Evolutionary conservation across 2,329 filamentous ascomycete genomes (phyloP), one percentile per base, ranked within the genome.

Genomic region (Ophiosphaerella korrae): DNA sequence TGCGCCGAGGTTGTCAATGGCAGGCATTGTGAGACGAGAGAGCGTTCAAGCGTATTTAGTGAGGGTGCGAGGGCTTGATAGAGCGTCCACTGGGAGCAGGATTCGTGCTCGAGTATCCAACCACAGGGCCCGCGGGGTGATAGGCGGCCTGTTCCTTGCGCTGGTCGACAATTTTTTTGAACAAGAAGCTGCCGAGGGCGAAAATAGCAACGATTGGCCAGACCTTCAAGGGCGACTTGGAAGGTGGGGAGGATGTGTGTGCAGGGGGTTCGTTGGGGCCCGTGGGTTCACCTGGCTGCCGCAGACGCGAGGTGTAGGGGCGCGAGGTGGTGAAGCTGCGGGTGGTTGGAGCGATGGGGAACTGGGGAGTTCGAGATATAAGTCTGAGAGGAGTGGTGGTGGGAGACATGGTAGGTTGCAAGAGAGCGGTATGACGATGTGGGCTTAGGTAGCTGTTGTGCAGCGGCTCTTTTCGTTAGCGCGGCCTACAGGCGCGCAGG

Each of bases 151-250:
- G 51, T 24, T 75, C 77, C 55, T 74, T 71, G 38, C 78, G 67
- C 53, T 75, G 68, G 53, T 80, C 78, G 34, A 77, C 73, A 41
- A 81, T 72, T 55, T 71, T 71, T 62, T 76, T 76, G 70, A 81
- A 81, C 45, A 76, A 65, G 45, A 73, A 73, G 39, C 72, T 76
- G 54, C 78, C 78, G 31, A 72, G 55, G 47, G 62, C 72, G 67
- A 81, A 78, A 64, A 81, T 80, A 62, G 70, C 67, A 50, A 80
- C 57, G 40, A 81, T 74, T 21, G 78, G 78, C 72, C 72, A 75
- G 60, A 75, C 64, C 52, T 71, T 74, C 51, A 75, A 65, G 23
- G 71, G 71, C 24, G 63, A 74, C 56, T 73, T 78, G 45, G 76
- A 69, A 34, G 52, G 62, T 18, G 76, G 57, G 49, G 71, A 53